Base-by-base conservation (phyloP, 2,329 filamentous ascomycete species). In the Elsinoe necatrix region DNA sequence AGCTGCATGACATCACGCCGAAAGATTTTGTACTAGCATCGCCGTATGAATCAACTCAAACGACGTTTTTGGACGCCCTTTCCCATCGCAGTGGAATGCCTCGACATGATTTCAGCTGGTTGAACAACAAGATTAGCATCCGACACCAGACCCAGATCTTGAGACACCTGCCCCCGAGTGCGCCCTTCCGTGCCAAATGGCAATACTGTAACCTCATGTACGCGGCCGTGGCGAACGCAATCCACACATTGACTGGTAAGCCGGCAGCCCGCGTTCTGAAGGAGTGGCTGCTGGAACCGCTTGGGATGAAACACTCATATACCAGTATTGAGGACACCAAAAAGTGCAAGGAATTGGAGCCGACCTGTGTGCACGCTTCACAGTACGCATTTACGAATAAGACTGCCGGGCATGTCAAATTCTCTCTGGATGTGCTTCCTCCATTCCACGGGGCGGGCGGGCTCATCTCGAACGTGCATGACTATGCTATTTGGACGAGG, bases 151-250 rank as follows among this genome's bases (percentile, higher is more conserved):
- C 73, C 14, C 67, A 69, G 23, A 67, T 64, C 31, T 62, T 81
- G 54, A 71, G 75, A 2, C 63, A 78, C 61, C 66, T 80, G 3
- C 71, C 69, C 1, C 64, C 4, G 61, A 72, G 25, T 66, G 59
- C 59, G 18, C 41, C 54, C n/a, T 57, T 75, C 16, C 70, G 77
- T 11, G 73, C 71, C 0, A 66, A 62, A 9, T 77, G 65, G 50
- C 71, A 77, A 60, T 82, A 81, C 65, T 75, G 71, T 68, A 81
- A 81, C 62, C 65, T 77, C 20, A 77, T 80, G 73, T 82, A 71
- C 63, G 71, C 73, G 34, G 73, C 72, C 0, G 72, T 75, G 0
- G 67, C 73, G n/a, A 72, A 79, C 62, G 67, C 71, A 2, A 63
- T 79, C 6, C 71, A 80, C 64, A 72, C 66, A 1, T 63, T 77